Conservation (phyloP, 2,329 filamentous ascomycete genomes). For the Acrodontium crateriforme region DNA sequence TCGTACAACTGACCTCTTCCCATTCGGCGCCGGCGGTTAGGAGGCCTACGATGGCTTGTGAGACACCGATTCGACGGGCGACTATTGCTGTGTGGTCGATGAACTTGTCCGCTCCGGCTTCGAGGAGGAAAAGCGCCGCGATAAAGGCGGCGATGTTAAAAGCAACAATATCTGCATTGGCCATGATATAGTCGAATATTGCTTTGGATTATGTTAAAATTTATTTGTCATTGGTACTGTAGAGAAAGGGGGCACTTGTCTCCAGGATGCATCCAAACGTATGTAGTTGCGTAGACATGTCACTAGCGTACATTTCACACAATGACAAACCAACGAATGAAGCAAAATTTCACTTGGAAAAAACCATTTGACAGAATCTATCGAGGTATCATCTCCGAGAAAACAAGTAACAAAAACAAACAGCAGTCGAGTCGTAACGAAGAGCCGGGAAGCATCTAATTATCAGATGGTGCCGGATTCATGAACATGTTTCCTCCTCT, state of each 20-base stretch:
- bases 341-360: too few species aligned
- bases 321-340: too few species aligned
- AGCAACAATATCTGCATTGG: conserved; percentile 20
- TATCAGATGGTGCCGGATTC: conserved; percentile 2
- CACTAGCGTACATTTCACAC: too few species aligned
- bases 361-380: conserved; percentile 4
- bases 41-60: conserved; percentile 36
- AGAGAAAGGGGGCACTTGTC: too few species aligned
- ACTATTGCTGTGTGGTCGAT: conserved; percentile 38
- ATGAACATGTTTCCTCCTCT: conserved; percentile 2
- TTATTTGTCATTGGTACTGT: too few species aligned
- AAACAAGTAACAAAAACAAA: conserved; percentile 3
- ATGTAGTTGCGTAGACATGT: too few species aligned
- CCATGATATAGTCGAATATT: conserved; percentile 4
- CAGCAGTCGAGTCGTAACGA: neutral
- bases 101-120: conserved; percentile 40
- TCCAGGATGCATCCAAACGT: too few species aligned
- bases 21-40: conserved; percentile 42
- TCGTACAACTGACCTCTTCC: conserved; percentile 34
- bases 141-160: conserved; percentile 33
- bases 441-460: conserved; percentile 1
- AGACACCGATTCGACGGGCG: conserved; percentile 31
- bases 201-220: too few species aligned
- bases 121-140: conserved; percentile 35
- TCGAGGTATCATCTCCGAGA: conserved; percentile 9